These are phyloP conservation scores for Penicillium brevicompactum DNA, from an alignment of 2,329 filamentous ascomycete species.

Conservation along the genomic window DNA sequence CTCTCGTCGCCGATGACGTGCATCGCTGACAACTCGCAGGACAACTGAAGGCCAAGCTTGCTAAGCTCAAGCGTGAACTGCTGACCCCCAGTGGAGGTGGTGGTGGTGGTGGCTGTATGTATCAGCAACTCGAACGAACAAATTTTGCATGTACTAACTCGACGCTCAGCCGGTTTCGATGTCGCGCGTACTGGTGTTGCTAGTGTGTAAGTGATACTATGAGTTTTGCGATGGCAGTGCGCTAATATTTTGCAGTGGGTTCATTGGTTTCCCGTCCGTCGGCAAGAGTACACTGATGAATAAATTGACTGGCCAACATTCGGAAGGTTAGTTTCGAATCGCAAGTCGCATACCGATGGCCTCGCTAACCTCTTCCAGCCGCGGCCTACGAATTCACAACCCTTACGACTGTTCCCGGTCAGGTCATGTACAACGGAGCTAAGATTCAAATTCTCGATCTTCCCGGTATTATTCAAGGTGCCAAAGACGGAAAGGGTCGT, in stretches of 20 bases:
- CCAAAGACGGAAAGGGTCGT: conserved; percentile 96
- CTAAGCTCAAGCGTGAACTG: conserved; percentile 95
- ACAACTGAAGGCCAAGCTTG: conserved; percentile 96
- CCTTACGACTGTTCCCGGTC: conserved; percentile 92
- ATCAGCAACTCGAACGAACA: conserved; percentile 1
- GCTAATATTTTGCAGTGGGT: conserved; percentile 57
- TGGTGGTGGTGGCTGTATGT: conserved; percentile 71
- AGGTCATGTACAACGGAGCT: conserved; percentile 94
- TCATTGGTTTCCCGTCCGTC: conserved; percentile 97
- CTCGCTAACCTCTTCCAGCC: conserved; percentile 48
- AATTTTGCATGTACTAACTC: conserved; percentile 18
- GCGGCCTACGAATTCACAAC: conserved; percentile 99
- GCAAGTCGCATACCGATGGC: neutral
- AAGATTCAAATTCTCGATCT: conserved; percentile 98
- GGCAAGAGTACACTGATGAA: conserved; percentile 99
- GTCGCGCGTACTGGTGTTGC: conserved; percentile 97
- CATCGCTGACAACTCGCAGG: conserved; percentile 43
- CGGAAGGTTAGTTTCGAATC: conserved; percentile 60
- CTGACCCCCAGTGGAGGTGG: conserved; percentile 79
- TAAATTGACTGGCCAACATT: conserved; percentile 90
- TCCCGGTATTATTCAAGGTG: conserved; percentile 97
- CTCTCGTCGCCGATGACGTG: conserved; percentile 6
- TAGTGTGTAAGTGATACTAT: conserved; percentile 63
- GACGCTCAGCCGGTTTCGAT: conserved; percentile 75
- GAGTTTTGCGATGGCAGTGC: neutral